Conservation (phyloP, 148 eudicot species). For the Chenopodium formosanum region DNA sequence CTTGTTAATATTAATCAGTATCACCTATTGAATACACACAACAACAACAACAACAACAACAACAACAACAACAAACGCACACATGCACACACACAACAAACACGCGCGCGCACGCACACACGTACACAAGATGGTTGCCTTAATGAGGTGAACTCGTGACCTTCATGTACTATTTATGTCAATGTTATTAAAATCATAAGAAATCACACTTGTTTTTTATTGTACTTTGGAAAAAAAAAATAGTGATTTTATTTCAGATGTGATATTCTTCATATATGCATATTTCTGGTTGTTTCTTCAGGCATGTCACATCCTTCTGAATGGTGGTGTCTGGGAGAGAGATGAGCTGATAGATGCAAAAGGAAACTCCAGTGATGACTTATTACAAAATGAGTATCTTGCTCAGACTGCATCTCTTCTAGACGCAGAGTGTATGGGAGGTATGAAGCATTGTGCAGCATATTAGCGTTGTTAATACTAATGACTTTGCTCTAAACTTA, state of each 20-base stretch:
- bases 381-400: constrained; percentile 56
- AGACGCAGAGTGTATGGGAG: constrained; percentile 42
- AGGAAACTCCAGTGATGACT: constrained; percentile 43
- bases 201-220: neutral
- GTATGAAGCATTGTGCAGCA: constrained; percentile 36
- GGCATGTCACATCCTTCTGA: constrained; percentile 72
- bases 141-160: neutral
- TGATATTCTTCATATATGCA: constrained; percentile 18
- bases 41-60: too few species aligned
- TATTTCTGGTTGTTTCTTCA: constrained; percentile 27
- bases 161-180: neutral
- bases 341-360: constrained; percentile 49
- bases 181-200: neutral
- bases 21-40: neutral
- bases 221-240: neutral
- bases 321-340: constrained; percentile 55
- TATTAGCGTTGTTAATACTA: neutral
- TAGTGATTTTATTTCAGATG: neutral
- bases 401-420: constrained; percentile 45
- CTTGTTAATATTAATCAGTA: neutral
- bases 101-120: too few species aligned
- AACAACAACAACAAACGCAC: too few species aligned
- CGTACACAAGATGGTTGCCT: neutral
- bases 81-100: too few species aligned
- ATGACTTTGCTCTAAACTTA: neutral